phyloP scores from a whole-genome alignment of 345 rosid genomes.

The Camelina hispida region DNA sequence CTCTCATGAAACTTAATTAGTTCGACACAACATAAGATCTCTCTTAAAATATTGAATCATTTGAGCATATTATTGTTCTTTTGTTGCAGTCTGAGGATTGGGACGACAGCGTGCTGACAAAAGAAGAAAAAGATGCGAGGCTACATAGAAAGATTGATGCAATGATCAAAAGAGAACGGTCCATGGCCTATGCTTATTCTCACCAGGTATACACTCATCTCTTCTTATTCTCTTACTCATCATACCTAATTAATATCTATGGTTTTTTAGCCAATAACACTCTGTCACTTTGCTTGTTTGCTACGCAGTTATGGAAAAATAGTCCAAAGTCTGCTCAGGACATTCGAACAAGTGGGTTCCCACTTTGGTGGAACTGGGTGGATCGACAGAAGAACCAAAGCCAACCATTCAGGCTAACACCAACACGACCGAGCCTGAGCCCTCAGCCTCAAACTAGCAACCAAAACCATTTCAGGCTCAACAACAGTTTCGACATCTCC shows the following conservation, averaged over 20 bases:
- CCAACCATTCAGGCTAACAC: conserved; percentile 43
- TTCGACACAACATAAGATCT: not conserved
- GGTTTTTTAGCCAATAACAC: conserved; percentile 8
- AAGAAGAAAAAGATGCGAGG: conserved; percentile 76
- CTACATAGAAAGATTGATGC: conserved; percentile 84
- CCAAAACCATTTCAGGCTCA: conserved; percentile 52
- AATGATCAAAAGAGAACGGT: conserved; percentile 78
- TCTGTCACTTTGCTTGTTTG: not conserved
- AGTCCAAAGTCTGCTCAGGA: conserved; percentile 63
- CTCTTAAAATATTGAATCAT: conserved; percentile 1
- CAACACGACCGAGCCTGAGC: conserved; percentile 54
- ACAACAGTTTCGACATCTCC: conserved; percentile 59
- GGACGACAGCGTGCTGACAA: conserved; percentile 85
- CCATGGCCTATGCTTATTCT: conserved; percentile 91
- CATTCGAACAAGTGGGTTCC: conserved; percentile 63
- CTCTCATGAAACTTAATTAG: conserved; percentile 1
- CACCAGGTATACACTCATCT: conserved; percentile 62
- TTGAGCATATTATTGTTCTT: not conserved
- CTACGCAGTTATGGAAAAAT: conserved; percentile 62
- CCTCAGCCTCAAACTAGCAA: conserved; percentile 52
- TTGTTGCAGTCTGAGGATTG: conserved; percentile 70
- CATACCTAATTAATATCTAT: not conserved
- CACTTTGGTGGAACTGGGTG: conserved; percentile 99
- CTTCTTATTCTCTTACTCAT: not conserved
- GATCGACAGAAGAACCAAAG: conserved; percentile 65